A percentile compares a stretch with the other conserved stretches of the same genome.
Evolutionary conservation across 1,139 yeast species (phyloP).

Genomic region (Hemisphaericaspora subhashii): DNA sequence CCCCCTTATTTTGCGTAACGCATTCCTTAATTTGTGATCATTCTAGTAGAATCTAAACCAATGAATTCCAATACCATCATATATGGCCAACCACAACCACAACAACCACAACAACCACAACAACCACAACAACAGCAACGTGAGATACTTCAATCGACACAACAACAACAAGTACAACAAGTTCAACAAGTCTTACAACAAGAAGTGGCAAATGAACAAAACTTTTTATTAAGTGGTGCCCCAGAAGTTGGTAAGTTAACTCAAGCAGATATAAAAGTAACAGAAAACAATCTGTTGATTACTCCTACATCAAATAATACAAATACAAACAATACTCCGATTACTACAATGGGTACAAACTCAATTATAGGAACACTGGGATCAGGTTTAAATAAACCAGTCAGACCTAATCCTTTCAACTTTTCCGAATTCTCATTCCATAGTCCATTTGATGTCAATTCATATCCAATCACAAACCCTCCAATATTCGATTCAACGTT

Average conservation of each 20-base stretch:
- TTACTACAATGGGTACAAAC: neutral
- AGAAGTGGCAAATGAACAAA: constrained; percentile 1
- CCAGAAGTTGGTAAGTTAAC: neutral
- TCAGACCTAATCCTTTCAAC: neutral
- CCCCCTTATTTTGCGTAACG: neutral
- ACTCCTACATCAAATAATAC: neutral
- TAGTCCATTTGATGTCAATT: constrained; percentile 42
- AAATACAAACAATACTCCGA: constrained; percentile 1
- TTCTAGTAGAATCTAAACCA: neutral
- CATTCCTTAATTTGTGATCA: neutral
- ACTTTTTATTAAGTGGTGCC: neutral
- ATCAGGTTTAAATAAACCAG: neutral
- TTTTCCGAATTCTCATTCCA: constrained; percentile 17
- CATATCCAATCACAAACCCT: constrained; percentile 65
- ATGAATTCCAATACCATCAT: constrained; percentile 63
- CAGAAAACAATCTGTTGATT: neutral
- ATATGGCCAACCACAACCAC: constrained; percentile 32
- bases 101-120: constrained; percentile 3
- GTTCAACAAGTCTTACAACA: constrained; percentile 1
- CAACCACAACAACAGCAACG: constrained; percentile 2
- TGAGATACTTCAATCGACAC: neutral
- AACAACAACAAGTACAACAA: constrained; percentile 4
- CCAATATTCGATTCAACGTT: constrained; percentile 60
- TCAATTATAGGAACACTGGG: neutral
- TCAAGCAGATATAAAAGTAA: neutral